These are phyloP conservation scores for Mycosphaerella arachidis DNA, from an alignment of 2,329 filamentous ascomycete genomes.

Conservation along the genomic window DNA sequence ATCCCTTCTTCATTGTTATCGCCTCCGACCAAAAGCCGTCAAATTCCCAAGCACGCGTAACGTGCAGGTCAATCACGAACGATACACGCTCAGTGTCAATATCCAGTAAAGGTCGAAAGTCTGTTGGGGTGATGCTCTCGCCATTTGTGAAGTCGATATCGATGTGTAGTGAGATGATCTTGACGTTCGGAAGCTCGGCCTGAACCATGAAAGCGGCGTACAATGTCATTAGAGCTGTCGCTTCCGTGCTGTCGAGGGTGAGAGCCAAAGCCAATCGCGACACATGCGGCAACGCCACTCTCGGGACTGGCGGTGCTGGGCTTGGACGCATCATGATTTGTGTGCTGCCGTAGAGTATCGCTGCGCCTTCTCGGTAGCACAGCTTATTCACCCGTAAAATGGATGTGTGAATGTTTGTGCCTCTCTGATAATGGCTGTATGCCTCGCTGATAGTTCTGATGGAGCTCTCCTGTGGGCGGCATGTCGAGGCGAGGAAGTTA, in stretches of 20 bases:
- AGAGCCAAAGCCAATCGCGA: background rate
- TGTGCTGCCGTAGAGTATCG: background rate
- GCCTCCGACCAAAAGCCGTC: background rate
- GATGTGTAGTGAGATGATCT: background rate
- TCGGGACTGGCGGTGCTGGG: background rate
- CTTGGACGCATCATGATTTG: background rate
- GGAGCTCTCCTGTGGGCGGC: background rate
- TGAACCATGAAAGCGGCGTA: background rate
- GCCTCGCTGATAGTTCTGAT: background rate
- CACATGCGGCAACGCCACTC: background rate
- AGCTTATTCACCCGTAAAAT: background rate
- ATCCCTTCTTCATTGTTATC: background rate
- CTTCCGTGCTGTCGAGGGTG: background rate
- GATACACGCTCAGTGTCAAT: background rate
- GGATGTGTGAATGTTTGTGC: background rate
- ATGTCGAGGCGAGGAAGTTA: background rate
- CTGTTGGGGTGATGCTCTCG: background rate
- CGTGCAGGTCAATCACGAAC: background rate
- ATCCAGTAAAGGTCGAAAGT: background rate
- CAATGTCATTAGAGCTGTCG: background rate
- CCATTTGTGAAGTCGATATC: background rate
- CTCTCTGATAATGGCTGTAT: background rate
- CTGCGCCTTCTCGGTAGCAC: background rate
- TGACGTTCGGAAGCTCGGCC: background rate
- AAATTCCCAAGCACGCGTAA: background rate